Evolutionary conservation across 2,329 filamentous ascomycete species (phyloP), one percentile per base, ranked within the genome.

Genomic region (Diplodia seriata): DNA sequence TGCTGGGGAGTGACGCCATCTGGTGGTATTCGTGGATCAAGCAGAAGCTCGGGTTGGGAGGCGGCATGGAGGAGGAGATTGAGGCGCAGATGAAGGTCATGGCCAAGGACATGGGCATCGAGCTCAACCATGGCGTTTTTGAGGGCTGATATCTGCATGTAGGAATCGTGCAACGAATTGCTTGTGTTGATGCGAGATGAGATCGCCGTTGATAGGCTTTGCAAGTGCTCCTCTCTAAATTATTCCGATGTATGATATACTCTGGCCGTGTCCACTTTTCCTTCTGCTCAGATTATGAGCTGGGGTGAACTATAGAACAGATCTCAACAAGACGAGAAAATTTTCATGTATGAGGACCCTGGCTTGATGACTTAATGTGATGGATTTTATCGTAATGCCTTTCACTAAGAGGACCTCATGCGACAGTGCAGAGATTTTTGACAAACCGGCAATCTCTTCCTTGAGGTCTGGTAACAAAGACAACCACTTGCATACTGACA

Each of bases 1-100:
- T 99, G 72, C 81, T 92, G 18, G 84, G 87, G 4, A 91, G 89
- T 18, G 95, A 98, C 78, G 76, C 96, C 0, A 87, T 90, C 12
- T 99, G 97, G 78, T 96, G 91, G 78, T 91, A 90, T 73, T 90
- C 89, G 73, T 92, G 91, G 81, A 62, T 96, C 7, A 86, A 88
- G 72, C 94, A 98, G 81, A 86, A 87, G 76, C 76, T 97, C 14
- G 91, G 92, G 0, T 79, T 89, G 2, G 93, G 94, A 0, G 85
- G 89, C 11, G 94, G 94, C 0, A 95, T 98, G 91, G 95, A 98
- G 77, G 94, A 97, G 76, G 93, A 94, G 77, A 89, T 98, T 70
- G 95, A 98, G 83, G 86, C 87, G 75, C 87, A 90, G 73, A 96
- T 98, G 93, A 90, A 87, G 79, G 87, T 85, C 68, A 91, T 97